A percentile compares a stretch with the other conserved stretches of the same genome.
phyloP scores from a whole-genome alignment of 2,329 filamentous ascomycete species.

The Trichoderma harzianum region DNA sequence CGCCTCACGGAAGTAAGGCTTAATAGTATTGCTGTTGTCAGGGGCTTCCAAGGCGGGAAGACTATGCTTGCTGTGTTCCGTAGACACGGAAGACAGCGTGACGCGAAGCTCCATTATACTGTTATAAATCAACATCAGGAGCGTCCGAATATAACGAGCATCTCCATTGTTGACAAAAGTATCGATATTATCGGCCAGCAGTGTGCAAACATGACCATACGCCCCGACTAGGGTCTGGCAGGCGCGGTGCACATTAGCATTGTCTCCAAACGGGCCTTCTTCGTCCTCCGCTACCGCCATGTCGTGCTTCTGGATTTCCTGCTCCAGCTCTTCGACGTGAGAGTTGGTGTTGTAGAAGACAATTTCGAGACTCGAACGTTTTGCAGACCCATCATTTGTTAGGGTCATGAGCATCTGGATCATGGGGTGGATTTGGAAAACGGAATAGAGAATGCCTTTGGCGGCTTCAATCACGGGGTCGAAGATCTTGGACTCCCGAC shows the following conservation, averaged over 20 bases:
- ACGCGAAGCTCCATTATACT: constrained; percentile 65
- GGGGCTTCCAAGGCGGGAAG: constrained; percentile 22
- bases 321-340: constrained; percentile 63
- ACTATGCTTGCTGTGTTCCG: constrained; percentile 25
- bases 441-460: constrained; percentile 63
- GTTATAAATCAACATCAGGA: constrained; percentile 62
- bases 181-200: constrained; percentile 59
- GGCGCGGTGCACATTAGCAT: constrained; percentile 61
- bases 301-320: constrained; percentile 62
- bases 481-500: constrained; percentile 57
- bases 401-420: constrained; percentile 64
- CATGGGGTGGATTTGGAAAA: constrained; percentile 66
- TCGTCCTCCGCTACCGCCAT: constrained; percentile 45
- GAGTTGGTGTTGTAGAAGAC: constrained; percentile 66
- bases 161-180: constrained; percentile 63
- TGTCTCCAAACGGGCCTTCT: constrained; percentile 49
- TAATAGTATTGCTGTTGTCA: constrained; percentile 46
- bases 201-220: constrained; percentile 62
- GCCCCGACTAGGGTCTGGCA: constrained; percentile 62
- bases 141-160: constrained; percentile 62
- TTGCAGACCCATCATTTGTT: constrained; percentile 57
- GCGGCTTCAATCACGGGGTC: constrained; percentile 63
- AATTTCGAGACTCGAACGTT: constrained; percentile 62
- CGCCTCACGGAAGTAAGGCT: constrained; percentile 49
- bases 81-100: constrained; percentile 41